Evolutionary conservation across 2,329 filamentous ascomycete genomes (phyloP).

Genomic region (Sporothrix brunneoviolacea): DNA sequence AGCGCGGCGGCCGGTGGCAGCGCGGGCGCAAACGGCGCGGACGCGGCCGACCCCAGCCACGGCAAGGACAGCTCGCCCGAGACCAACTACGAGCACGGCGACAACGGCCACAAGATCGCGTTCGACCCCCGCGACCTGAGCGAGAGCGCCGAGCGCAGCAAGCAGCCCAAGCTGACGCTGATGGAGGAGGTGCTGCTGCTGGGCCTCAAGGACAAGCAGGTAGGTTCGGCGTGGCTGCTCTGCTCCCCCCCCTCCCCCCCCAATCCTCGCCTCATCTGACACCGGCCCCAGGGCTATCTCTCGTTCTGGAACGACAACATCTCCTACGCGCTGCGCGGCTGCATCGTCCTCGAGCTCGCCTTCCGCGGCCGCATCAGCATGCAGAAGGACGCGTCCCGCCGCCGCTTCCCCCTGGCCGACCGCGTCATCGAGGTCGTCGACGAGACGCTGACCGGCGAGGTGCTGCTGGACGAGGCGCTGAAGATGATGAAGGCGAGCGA

Average conservation of each 20-base stretch:
- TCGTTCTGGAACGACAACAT: slow-evolving; percentile 99
- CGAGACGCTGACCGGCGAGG: slow-evolving; percentile 92
- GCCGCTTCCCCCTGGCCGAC: slow-evolving; percentile 88
- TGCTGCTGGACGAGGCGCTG: slow-evolving; percentile 90
- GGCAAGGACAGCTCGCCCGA: slow-evolving; percentile 51
- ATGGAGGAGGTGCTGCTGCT: slow-evolving; percentile 98
- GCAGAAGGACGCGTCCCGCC: slow-evolving; percentile 90
- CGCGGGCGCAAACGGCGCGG: slow-evolving; percentile 46
- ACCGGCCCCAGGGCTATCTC: slow-evolving; percentile 69
- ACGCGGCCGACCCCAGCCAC: slow-evolving; percentile 53
- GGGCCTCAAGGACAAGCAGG: slow-evolving; percentile 98
- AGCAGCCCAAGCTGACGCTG: slow-evolving; percentile 95
- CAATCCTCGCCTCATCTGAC: neutral
- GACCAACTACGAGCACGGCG: slow-evolving; percentile 84
- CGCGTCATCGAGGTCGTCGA: slow-evolving; percentile 95
- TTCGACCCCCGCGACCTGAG: slow-evolving; percentile 96
- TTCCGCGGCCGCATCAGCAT: slow-evolving; percentile 96
- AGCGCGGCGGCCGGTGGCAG: slow-evolving; percentile 38
- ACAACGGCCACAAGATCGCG: slow-evolving; percentile 98
- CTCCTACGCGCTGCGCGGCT: slow-evolving; percentile 92
- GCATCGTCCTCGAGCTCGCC: slow-evolving; percentile 95
- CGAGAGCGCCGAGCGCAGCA: slow-evolving; percentile 91
- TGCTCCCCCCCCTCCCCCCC: neutral
- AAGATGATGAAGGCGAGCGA: slow-evolving; percentile 99
- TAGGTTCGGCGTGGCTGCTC: slow-evolving; percentile 38